Evolutionary conservation across 2,329 filamentous ascomycete species (phyloP).

Genomic region (Microcyclospora pomicola): DNA sequence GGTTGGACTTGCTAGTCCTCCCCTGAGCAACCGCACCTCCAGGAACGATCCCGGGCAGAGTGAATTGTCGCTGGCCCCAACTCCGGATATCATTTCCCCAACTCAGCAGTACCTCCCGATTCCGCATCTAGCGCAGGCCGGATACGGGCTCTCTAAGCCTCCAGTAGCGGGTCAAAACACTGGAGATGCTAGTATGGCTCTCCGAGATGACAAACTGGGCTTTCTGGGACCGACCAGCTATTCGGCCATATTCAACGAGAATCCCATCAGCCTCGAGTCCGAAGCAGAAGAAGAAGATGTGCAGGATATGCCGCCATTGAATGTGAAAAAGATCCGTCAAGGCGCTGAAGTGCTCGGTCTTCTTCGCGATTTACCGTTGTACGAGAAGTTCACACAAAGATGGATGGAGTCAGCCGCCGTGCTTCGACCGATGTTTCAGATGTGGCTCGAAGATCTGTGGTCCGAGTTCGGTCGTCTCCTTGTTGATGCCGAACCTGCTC

Average conservation of each 20-base stretch:
- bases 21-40: constrained; percentile 6
- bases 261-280: constrained; percentile 13
- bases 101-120: not conserved
- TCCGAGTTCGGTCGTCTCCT: constrained; percentile 18
- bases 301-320: constrained; percentile 15
- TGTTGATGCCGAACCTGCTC: constrained; percentile 16
- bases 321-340: constrained; percentile 19
- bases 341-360: constrained; percentile 21
- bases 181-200: constrained; percentile 14
- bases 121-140: constrained; percentile 6
- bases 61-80: constrained; percentile 4
- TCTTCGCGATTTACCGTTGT: constrained; percentile 20
- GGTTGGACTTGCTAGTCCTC: constrained; percentile 8
- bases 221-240: constrained; percentile 22
- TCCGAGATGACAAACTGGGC: constrained; percentile 17
- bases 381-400: constrained; percentile 16
- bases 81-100: constrained; percentile 8
- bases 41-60: not conserved
- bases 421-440: constrained; percentile 19
- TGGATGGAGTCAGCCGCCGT: constrained; percentile 22
- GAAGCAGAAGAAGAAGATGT: constrained; percentile 9
- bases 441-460: constrained; percentile 25
- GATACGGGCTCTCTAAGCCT: not conserved
- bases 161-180: constrained; percentile 1
- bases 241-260: constrained; percentile 22